phyloP scores from a whole-genome alignment of 805 yeast genomes.

The Osmozyma mogii region DNA sequence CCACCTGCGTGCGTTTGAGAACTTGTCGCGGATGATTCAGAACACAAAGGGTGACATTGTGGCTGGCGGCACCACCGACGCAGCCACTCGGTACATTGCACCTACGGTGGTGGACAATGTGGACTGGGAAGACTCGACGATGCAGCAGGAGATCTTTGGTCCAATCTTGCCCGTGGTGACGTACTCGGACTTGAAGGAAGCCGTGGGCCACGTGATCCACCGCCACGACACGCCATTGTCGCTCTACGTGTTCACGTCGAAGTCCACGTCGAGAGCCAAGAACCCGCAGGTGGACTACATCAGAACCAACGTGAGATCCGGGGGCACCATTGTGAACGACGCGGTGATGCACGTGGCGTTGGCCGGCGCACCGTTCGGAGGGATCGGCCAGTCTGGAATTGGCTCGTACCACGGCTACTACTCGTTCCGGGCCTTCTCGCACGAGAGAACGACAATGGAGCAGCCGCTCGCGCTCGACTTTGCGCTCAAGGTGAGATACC shows the following conservation, averaged over 20 bases:
- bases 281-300: conserved; percentile 38
- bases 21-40: conserved; percentile 36
- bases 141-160: conserved; percentile 76
- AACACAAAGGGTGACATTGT: conserved; percentile 47
- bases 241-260: conserved; percentile 53
- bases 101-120: conserved; percentile 72
- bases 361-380: conserved; percentile 78
- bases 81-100: conserved; percentile 41
- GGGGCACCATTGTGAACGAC: conserved; percentile 66
- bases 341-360: conserved; percentile 64
- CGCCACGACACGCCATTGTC: conserved; percentile 77
- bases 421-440: conserved; percentile 62
- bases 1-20: conserved; percentile 44
- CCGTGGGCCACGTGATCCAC: conserved; percentile 34
- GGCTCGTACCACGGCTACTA: conserved; percentile 76
- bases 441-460: conserved; percentile 57
- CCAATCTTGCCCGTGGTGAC: conserved; percentile 74
- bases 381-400: conserved; percentile 75
- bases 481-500: conserved; percentile 52
- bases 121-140: conserved; percentile 55
- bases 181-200: conserved; percentile 38
- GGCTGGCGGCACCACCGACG: conserved; percentile 37
- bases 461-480: conserved; percentile 62
- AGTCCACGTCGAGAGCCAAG: conserved; percentile 37
- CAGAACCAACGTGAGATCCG: conserved; percentile 54